Conservation (phyloP, 1,139 yeast genomes). For the Candida sp. region DNA sequence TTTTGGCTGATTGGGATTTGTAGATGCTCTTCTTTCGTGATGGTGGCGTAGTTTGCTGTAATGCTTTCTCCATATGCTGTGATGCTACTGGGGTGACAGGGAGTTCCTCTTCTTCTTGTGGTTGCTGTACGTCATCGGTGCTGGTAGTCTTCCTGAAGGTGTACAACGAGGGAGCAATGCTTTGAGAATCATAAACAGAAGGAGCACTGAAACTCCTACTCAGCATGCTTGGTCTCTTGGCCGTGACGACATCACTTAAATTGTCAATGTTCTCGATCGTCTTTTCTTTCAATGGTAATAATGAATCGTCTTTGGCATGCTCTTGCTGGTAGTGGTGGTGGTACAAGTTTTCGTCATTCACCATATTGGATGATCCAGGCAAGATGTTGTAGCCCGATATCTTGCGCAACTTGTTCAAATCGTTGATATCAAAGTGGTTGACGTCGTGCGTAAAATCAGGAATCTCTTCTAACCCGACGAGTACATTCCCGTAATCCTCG, state of each 20-base stretch:
- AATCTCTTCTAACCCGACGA: constrained; percentile 37
- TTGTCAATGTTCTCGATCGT: constrained; percentile 30
- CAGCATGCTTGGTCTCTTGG: constrained; percentile 20
- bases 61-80: constrained; percentile 1
- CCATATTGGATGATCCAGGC: constrained; percentile 17
- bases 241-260: constrained; percentile 25
- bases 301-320: neutral
- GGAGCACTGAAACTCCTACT: constrained; percentile 44
- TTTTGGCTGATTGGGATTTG: constrained; percentile 2
- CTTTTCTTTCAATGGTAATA: constrained; percentile 24
- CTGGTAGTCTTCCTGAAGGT: constrained; percentile 9
- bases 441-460: constrained; percentile 19
- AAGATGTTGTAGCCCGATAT: constrained; percentile 11
- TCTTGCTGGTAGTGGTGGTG: neutral
- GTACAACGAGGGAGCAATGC: constrained; percentile 8
- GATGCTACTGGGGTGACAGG: constrained; percentile 5
- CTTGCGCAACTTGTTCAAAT: constrained; percentile 8
- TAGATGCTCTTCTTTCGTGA: neutral
- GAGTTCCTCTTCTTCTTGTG: neutral
- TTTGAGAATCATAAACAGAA: constrained; percentile 36
- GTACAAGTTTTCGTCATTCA: constrained; percentile 12
- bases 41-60: constrained; percentile 17
- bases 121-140: neutral
- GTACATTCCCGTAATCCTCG: constrained; percentile 20
- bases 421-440: constrained; percentile 9